Conservation (phyloP, 148 eudicot genomes). For the Selenicereus undatus region DNA sequence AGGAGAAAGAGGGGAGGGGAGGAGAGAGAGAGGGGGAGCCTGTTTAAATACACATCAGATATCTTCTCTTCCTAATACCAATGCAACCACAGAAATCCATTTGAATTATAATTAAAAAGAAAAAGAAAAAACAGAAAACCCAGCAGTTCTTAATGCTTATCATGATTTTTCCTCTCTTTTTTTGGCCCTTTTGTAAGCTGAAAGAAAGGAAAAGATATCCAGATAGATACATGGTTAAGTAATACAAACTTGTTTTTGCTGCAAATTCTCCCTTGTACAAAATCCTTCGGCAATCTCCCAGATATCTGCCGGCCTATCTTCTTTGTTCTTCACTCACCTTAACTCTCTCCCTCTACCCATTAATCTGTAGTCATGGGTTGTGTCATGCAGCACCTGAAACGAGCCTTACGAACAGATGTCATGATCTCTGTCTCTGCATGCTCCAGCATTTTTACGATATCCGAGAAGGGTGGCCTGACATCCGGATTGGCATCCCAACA, state of each 20-base stretch:
- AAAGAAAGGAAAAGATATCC: constrained; percentile 28
- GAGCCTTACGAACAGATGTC: constrained; percentile 91
- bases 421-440: constrained; percentile 76
- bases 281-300: constrained; percentile 6
- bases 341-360: constrained; percentile 7
- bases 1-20: neutral
- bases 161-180: constrained; percentile 18
- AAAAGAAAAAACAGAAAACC: constrained; percentile 19
- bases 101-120: constrained; percentile 27
- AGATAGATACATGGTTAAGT: constrained; percentile 35
- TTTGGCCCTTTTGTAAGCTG: constrained; percentile 22
- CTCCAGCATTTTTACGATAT: constrained; percentile 84
- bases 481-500: constrained; percentile 94
- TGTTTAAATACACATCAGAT: constrained; percentile 36
- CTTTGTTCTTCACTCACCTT: neutral
- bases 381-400: constrained; percentile 94
- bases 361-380: constrained; percentile 89
- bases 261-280: constrained; percentile 14
- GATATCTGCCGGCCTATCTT: constrained; percentile 14
- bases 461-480: constrained; percentile 73
- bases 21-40: neutral
- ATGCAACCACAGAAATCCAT: constrained; percentile 29
- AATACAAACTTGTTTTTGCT: constrained; percentile 15
- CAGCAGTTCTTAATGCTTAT: constrained; percentile 24
- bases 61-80: constrained; percentile 31